Percentiles rank a stretch among this genome's conserved stretches.
Evolutionary conservation across 768 basidiomycete species (phyloP).

Genomic region (Vishniacozyma victoriae): DNA sequence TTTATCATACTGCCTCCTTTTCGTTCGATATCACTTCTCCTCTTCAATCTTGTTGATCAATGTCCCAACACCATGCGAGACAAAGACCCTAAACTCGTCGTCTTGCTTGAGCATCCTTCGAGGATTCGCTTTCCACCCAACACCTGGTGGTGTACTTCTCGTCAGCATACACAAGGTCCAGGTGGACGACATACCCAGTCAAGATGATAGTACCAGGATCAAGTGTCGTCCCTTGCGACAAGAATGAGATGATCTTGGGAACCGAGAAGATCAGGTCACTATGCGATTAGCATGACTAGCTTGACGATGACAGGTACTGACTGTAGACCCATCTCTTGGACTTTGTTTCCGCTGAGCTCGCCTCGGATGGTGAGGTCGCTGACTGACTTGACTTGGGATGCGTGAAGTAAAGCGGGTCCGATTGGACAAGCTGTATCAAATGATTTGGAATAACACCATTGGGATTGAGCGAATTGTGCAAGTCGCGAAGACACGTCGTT

Average conservation of each 20-base stretch:
- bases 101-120: slow-evolving; percentile 64
- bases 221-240: slow-evolving; percentile 48
- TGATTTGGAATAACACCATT: slow-evolving; percentile 83
- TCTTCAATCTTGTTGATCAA: slow-evolving; percentile 72
- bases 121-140: slow-evolving; percentile 67
- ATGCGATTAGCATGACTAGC: slow-evolving; percentile 1
- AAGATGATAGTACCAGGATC: slow-evolving; percentile 47
- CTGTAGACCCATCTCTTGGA: slow-evolving; percentile 77
- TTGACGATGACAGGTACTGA: slow-evolving; percentile 47
- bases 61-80: slow-evolving; percentile 49
- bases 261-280: slow-evolving; percentile 79
- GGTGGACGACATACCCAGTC: slow-evolving; percentile 34
- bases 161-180: neutral
- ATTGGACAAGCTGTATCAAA: slow-evolving; percentile 69
- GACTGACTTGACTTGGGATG: slow-evolving; percentile 60
- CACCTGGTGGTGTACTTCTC: slow-evolving; percentile 64
- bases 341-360: slow-evolving; percentile 59
- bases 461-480: slow-evolving; percentile 70
- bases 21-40: slow-evolving; percentile 51
- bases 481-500: slow-evolving; percentile 69
- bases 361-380: slow-evolving; percentile 61
- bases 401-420: slow-evolving; percentile 73
- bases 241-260: slow-evolving; percentile 56
- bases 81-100: slow-evolving; percentile 55
- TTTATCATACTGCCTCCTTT: neutral